A percentile compares a stretch with the other conserved stretches of the same genome.
Evolutionary conservation across 2,329 filamentous ascomycete species (phyloP).

Genomic region (Microcera coccophila): DNA sequence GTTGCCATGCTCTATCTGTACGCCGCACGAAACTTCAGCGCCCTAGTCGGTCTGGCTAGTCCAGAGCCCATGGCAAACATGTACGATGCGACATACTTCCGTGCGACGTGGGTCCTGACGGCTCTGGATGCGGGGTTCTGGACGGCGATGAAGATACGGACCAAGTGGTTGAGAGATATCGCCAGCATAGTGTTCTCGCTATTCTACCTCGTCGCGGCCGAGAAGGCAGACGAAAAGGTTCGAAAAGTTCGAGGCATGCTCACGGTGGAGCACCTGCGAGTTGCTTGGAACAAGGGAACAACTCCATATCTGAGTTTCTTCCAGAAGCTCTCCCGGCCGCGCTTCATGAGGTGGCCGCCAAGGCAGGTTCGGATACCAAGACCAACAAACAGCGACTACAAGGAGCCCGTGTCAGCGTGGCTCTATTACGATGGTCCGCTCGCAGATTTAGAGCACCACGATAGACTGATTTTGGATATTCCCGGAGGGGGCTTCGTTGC

Average conservation of each 20-base stretch:
- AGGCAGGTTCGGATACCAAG: slow-evolving; percentile 79
- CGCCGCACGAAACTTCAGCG: slow-evolving; percentile 86
- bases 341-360: slow-evolving; percentile 76
- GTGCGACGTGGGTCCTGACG: slow-evolving; percentile 94
- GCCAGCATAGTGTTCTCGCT: slow-evolving; percentile 78
- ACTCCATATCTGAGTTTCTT: slow-evolving; percentile 78
- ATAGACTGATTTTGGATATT: slow-evolving; percentile 78
- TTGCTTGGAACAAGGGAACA: slow-evolving; percentile 93
- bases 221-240: slow-evolving; percentile 95
- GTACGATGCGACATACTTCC: slow-evolving; percentile 88
- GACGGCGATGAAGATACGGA: slow-evolving; percentile 89
- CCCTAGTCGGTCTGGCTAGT: slow-evolving; percentile 83
- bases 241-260: slow-evolving; percentile 80
- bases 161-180: slow-evolving; percentile 75
- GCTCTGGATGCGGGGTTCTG: slow-evolving; percentile 95
- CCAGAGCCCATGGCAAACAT: slow-evolving; percentile 92
- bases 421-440: slow-evolving; percentile 90
- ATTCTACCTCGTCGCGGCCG: slow-evolving; percentile 90
- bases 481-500: slow-evolving; percentile 94
- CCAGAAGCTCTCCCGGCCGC: slow-evolving; percentile 69
- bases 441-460: slow-evolving; percentile 70
- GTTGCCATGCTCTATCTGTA: slow-evolving; percentile 90
- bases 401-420: slow-evolving; percentile 79
- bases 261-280: slow-evolving; percentile 84
- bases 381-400: slow-evolving; percentile 75